Conservation (phyloP, 2,329 filamentous ascomycete genomes). For the Aureobasidium sp. region DNA sequence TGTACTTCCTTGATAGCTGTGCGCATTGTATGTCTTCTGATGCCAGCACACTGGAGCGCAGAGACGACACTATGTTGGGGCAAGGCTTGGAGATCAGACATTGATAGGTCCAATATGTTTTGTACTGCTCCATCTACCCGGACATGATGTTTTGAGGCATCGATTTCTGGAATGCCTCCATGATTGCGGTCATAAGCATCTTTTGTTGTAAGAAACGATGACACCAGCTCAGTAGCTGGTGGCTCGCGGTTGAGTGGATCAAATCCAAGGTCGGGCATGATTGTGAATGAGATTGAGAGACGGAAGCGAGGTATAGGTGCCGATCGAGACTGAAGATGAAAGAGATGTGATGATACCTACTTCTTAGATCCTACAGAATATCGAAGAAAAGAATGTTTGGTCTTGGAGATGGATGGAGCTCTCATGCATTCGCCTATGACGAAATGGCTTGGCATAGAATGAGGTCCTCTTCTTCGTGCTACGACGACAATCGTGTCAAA, state of each 20-base stretch:
- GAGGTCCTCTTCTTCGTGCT: neutral
- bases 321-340: neutral
- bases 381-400: neutral
- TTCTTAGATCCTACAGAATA: neutral
- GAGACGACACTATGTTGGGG: conserved; percentile 50
- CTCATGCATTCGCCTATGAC: neutral
- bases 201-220: conserved; percentile 44
- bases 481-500: no score
- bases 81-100: conserved; percentile 43
- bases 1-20: conserved; percentile 52
- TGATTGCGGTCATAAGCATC: conserved; percentile 47
- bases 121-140: conserved; percentile 45
- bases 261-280: conserved; percentile 15
- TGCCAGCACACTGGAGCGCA: conserved; percentile 54
- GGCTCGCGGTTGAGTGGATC: conserved; percentile 45
- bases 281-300: neutral
- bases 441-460: conserved; percentile 3
- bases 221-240: conserved; percentile 37
- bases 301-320: no score
- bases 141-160: conserved; percentile 34
- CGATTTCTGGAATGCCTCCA: conserved; percentile 23
- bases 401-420: neutral
- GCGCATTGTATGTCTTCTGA: conserved; percentile 55
- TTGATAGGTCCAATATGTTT: conserved; percentile 38
- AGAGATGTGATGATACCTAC: neutral